Evolutionary conservation across 164 flowering plant genomes (phyloP).

Genomic region (Tinospora cordifolia): DNA sequence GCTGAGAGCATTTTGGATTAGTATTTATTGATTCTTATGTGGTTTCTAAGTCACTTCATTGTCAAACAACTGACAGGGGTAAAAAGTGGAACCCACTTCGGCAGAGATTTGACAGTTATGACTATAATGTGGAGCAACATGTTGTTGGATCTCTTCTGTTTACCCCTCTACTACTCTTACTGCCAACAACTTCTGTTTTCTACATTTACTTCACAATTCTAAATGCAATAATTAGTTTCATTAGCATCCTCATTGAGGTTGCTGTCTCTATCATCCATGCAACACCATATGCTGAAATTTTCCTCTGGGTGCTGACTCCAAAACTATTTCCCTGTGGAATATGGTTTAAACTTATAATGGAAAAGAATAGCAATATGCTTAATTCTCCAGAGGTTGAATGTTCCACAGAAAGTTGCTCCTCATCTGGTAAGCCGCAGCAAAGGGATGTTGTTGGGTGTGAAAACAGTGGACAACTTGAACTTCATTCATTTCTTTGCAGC

Average conservation of each 20-base stretch:
- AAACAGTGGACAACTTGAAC: conserved; percentile 13
- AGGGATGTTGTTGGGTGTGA: conserved; percentile 13
- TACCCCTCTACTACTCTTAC: conserved; percentile 71
- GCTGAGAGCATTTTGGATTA: background rate
- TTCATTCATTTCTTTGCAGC: conserved; percentile 53
- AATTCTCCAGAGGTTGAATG: conserved; percentile 13
- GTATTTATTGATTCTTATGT: background rate
- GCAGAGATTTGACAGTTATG: conserved; percentile 77
- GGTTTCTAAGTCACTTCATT: conserved; percentile 9
- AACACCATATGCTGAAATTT: conserved; percentile 63
- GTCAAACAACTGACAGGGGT: conserved; percentile 56
- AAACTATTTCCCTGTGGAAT: conserved; percentile 82
- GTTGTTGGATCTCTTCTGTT: conserved; percentile 89
- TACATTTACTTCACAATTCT: conserved; percentile 79
- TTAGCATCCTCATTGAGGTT: conserved; percentile 47
- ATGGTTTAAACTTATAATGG: conserved; percentile 56
- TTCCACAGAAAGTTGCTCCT: conserved; percentile 9
- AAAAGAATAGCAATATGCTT: conserved; percentile 17
- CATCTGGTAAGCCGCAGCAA: conserved; percentile 11
- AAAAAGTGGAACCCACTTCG: conserved; percentile 94
- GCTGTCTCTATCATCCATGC: conserved; percentile 64
- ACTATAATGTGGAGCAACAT: conserved; percentile 86
- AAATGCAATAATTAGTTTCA: conserved; percentile 33
- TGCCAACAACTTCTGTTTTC: conserved; percentile 91
- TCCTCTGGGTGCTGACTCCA: conserved; percentile 57